Evolutionary conservation across 768 basidiomycete genomes (phyloP).

Genomic region (Trametes cinnabarina): DNA sequence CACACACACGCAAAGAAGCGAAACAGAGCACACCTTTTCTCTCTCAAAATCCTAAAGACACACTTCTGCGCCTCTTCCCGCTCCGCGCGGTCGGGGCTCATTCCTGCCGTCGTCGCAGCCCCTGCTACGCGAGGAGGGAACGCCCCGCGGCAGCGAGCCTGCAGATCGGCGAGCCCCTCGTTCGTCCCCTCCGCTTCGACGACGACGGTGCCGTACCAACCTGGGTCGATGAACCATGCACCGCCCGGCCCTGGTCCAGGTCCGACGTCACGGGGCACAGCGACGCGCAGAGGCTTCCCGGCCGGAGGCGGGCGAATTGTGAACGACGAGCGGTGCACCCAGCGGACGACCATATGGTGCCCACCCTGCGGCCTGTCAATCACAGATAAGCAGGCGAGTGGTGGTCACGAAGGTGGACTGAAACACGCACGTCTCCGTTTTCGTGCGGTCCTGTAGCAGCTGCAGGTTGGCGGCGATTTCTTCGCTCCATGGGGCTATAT

Average conservation of each 20-base stretch:
- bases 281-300: constrained; percentile 34
- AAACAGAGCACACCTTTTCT: constrained; percentile 57
- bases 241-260: constrained; percentile 47
- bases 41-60: constrained; percentile 73
- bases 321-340: constrained; percentile 82
- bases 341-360: constrained; percentile 78
- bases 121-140: constrained; percentile 59
- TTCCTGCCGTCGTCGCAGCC: constrained; percentile 9
- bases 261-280: constrained; percentile 26
- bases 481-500: constrained; percentile 75
- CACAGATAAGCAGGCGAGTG: constrained; percentile 2
- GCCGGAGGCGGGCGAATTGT: constrained; percentile 52
- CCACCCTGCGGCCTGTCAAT: constrained; percentile 68
- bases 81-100: constrained; percentile 31
- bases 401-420: constrained; percentile 4
- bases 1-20: background rate
- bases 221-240: constrained; percentile 62
- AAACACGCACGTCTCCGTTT: constrained; percentile 73
- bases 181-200: constrained; percentile 88
- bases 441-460: constrained; percentile 71
- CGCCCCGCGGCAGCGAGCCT: constrained; percentile 65
- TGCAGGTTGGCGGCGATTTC: constrained; percentile 74
- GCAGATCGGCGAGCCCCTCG: constrained; percentile 77
- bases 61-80: constrained; percentile 43
- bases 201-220: constrained; percentile 82